Evolutionary conservation across 2,329 filamentous ascomycete species (phyloP), one percentile per base, ranked within the genome.

Genomic region (Bipolaris cookei): DNA sequence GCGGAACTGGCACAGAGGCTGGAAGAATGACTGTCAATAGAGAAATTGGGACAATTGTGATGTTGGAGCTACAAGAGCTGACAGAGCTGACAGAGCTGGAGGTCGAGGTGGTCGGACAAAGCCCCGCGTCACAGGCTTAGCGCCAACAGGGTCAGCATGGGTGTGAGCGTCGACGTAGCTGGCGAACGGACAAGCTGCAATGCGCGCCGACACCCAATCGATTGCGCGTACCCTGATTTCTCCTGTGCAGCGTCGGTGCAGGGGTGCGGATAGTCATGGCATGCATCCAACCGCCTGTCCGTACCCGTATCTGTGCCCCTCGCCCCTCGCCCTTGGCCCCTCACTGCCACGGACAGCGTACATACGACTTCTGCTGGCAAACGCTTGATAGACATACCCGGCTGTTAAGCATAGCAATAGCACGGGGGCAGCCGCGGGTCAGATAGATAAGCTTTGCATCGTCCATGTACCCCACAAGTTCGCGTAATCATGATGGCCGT

Each of bases 41-140:
- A 21, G 20, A 14, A 14, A 21, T 7, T 4, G 13, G 20, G 25
- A n/a, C 5, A 20, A 35, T 43, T 20, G 50, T 54, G 50, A 39
- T 55, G 44, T 28, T 53, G 45, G 38, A 44, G 54, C 42, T 58
- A 49, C 43, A 44, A 13, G 34, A 25, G 21, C 11, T 28, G 45
- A 20, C 48, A 13, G 34, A 25, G 21, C 11, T 28, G 45, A 20
- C 48, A 38, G 57, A 41, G 49, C 20, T 55, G 51, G 32, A 52
- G 56, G 41, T 54, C 6, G 52, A 41, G 51, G 53, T 56, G 55
- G 21, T 45, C 43, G 30, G 16, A 43, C 37, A 28, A 28, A 42
- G 56, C 56, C 65, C 65, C 65, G 64, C 65, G 61, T 66, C 64
- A 64, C 59, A 18, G 58, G 58, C 49, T 61, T 62, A 65, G 58